These are phyloP conservation scores for Notholithocarpus densiflorus DNA, from an alignment of 306 rosid species.

Conservation along the genomic window DNA sequence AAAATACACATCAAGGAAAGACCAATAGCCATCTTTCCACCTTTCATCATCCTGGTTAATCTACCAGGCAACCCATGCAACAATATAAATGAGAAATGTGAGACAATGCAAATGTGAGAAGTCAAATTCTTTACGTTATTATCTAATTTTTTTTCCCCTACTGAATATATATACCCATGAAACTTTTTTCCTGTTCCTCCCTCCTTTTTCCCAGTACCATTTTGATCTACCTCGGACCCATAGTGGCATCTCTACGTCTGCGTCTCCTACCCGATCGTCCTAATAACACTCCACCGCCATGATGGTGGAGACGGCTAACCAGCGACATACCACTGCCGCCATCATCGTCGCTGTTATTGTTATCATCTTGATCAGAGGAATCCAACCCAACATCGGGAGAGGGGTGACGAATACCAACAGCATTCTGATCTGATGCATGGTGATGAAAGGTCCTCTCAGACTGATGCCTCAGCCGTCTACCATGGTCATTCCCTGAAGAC, in stretches of 20 bases:
- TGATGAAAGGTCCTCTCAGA: slow-evolving; percentile 44
- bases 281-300: slow-evolving; percentile 55
- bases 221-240: slow-evolving; percentile 29
- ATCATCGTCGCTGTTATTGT: slow-evolving; percentile 21
- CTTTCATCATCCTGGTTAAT: slow-evolving; percentile 23
- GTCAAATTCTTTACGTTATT: slow-evolving; percentile 37
- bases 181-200: slow-evolving; percentile 51
- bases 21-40: slow-evolving; percentile 40
- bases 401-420: slow-evolving; percentile 25
- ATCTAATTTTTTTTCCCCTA: slow-evolving; percentile 35
- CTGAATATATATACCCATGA: slow-evolving; percentile 39
- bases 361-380: slow-evolving; percentile 53
- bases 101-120: slow-evolving; percentile 39
- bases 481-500: slow-evolving; percentile 51
- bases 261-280: slow-evolving; percentile 85
- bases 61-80: slow-evolving; percentile 1
- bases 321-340: slow-evolving; percentile 56
- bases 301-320: slow-evolving; percentile 71
- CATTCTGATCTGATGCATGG: slow-evolving; percentile 37
- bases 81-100: slow-evolving; percentile 27
- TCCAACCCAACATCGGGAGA: slow-evolving; percentile 41
- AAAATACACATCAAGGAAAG: slow-evolving; percentile 24
- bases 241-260: slow-evolving; percentile 55
- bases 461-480: slow-evolving; percentile 51
- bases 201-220: slow-evolving; percentile 36